Evolutionary conservation across 2,329 filamentous ascomycete genomes (phyloP), one percentile per base, ranked within the genome.

Genomic region (Penicillium sp.): DNA sequence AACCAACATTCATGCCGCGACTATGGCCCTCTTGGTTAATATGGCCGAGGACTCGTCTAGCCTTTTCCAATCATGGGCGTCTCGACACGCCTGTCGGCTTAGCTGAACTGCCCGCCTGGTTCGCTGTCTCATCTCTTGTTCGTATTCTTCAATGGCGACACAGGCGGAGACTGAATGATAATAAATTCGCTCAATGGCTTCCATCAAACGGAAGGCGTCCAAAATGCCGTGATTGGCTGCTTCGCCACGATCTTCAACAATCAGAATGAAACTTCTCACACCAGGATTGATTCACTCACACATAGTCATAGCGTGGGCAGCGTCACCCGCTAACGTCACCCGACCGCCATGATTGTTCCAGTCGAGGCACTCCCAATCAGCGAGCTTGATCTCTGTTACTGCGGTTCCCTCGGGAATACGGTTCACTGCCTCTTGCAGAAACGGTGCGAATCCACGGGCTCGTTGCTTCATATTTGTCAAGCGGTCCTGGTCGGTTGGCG

Each of bases 391-490:
- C 45, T 66, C 65, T 6, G 60, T 50, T 0, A 70, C 67, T 1
- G 57, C 54, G 1, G 69, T 67, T 2, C 55, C 65, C n/a, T 55
- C 53, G 1, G 68, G 67, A 16, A 72, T 67, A 0, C 47, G 36
- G 24, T 68, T 50, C 0, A 70, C 61, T 1, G 59, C 55, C 3
- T 60, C 43, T 27, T 55, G 53, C n/a, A 72, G 47, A 14, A 63
- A 63, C 0, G 58, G 54, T 0, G 59, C 61, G 42, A 70, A 72
- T 9, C 58, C 60, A 1, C 54, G 43, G 0, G 64, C 57, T 7
- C 66, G 50, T 21, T 58, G 61, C 56, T 75, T 77, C 77, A 80
- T 79, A 53, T 73, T 71, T 22, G 57, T 59, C 16, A 79, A 55
- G 3, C 74, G 66, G 27, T 58, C 72, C 13, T 53, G 55, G 43